Evolutionary conservation across 1,284 basidiomycete species (phyloP), one percentile per base, ranked within the genome.

Genomic region (Tremellales sp.): DNA sequence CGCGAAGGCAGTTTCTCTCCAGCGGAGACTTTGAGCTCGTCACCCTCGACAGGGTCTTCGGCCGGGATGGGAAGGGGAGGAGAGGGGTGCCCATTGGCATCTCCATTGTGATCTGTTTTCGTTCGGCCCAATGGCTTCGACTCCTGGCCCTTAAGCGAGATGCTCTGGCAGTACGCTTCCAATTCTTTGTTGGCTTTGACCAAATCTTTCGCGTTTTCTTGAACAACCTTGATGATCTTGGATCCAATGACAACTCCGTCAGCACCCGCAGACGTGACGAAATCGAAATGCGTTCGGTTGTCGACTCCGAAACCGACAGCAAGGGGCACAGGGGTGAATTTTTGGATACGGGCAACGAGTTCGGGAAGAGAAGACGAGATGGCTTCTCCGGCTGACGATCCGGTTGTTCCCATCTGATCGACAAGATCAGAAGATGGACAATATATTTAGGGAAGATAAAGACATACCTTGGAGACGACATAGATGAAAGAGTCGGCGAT

Each of bases 401-500:
- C 95, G 1, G 94, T 98, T 1, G 89, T 94, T 24, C 94, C 94
- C 92, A 98, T 97, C 88, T 95, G 59, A 12, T 14, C 1, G 21
- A 14, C 39, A 46, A 9, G 13, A 22, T 31, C 18, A n/a, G 5
- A n/a, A 42, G 16, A 18, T 49, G 9, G 13, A 40, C 21, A 18
- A 10, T 10, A 9, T 7, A 25, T 40, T 34, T 14, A 32, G 19
- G n/a, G 8, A 33, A 25, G 35, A 34, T 14, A 29, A 28, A 31
- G 28, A n/a, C 29, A 53, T 58, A 86, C 87, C 77, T 88, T 90
- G 29, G 88, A 92, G 9, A 95, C 90, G 45, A 98, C 84, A 70
- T 99, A 99, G 61, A 99, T 91, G 77, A 98, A 98, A 4, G 87
- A 85, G 72, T 98, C 94, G 19, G 95, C 93, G 55, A 97, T 94